Evolutionary conservation across 257 asterid genomes (phyloP).

Genomic region (Paulownia fortunei): DNA sequence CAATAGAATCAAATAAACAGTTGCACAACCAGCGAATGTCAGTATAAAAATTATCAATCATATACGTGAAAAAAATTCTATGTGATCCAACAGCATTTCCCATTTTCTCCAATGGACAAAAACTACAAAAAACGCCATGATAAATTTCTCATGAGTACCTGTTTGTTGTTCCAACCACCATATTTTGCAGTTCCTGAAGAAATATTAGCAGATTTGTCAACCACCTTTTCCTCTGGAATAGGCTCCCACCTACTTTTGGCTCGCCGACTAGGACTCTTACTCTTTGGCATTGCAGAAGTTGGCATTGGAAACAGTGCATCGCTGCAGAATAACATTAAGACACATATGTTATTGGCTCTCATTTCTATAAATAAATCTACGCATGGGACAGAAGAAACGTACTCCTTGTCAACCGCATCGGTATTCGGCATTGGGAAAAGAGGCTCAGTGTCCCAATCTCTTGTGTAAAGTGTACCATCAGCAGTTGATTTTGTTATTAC

Average conservation of each 20-base stretch:
- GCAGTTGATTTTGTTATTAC: constrained; percentile 85
- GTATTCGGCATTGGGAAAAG: constrained; percentile 71
- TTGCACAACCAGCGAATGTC: constrained; percentile 13
- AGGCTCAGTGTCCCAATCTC: constrained; percentile 95
- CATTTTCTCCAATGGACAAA: constrained; percentile 8
- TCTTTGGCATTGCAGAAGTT: constrained; percentile 53
- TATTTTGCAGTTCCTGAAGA: constrained; percentile 54
- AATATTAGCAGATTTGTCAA: constrained; percentile 54
- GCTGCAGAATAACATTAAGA: constrained; percentile 52
- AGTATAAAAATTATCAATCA: constrained; percentile 4
- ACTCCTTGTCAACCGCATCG: constrained; percentile 66
- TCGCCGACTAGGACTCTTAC: constrained; percentile 82
- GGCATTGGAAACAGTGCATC: constrained; percentile 48
- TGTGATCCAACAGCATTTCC: not conserved
- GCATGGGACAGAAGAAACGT: constrained; percentile 41
- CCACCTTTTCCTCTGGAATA: constrained; percentile 63
- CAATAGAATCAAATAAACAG: not conserved
- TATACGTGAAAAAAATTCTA: not conserved
- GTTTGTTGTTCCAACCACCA: constrained; percentile 79
- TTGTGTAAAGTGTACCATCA: constrained; percentile 79
- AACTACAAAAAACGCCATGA: not conserved
- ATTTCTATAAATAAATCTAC: constrained; percentile 3
- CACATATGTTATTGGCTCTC: constrained; percentile 20
- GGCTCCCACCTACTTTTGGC: constrained; percentile 99
- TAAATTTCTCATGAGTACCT: constrained; percentile 48